Evolutionary conservation across 1,139 yeast species (phyloP).

Genomic region (Zygosaccharomyces pseudobailii): DNA sequence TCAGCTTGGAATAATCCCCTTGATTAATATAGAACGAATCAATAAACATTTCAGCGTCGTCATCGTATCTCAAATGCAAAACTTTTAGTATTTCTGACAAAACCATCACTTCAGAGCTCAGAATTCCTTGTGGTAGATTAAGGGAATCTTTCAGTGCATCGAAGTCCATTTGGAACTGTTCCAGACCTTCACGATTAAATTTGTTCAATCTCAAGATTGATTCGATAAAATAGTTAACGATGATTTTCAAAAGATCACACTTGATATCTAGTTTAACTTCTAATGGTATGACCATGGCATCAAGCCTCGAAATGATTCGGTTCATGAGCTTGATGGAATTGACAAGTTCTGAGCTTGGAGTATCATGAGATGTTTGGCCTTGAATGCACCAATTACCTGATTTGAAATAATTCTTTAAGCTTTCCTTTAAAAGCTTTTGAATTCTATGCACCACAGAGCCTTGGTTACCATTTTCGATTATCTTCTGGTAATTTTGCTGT

Average conservation of each 20-base stretch:
- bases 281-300: constrained; percentile 25
- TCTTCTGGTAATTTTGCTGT: constrained; percentile 18
- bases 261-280: constrained; percentile 31
- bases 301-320: constrained; percentile 33
- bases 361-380: constrained; percentile 7
- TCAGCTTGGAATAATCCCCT: constrained; percentile 29
- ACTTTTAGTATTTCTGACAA: constrained; percentile 40
- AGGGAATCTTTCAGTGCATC: constrained; percentile 42
- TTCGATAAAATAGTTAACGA: constrained; percentile 51
- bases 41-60: constrained; percentile 36
- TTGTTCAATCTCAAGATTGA: constrained; percentile 59
- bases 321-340: constrained; percentile 23
- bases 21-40: constrained; percentile 30
- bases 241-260: constrained; percentile 41
- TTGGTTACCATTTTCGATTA: constrained; percentile 22
- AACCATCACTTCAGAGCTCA: constrained; percentile 36
- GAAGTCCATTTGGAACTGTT: constrained; percentile 54
- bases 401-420: constrained; percentile 30
- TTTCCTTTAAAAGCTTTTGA: constrained; percentile 28
- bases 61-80: constrained; percentile 38
- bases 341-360: constrained; percentile 26
- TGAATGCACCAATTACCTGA: constrained; percentile 24
- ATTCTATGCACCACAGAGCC: constrained; percentile 29
- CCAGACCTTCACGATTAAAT: constrained; percentile 53
- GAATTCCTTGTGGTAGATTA: constrained; percentile 31